phyloP scores from a whole-genome alignment of 225 moss, liverwort and hornwort species.

The Ulota crispa region DNA sequence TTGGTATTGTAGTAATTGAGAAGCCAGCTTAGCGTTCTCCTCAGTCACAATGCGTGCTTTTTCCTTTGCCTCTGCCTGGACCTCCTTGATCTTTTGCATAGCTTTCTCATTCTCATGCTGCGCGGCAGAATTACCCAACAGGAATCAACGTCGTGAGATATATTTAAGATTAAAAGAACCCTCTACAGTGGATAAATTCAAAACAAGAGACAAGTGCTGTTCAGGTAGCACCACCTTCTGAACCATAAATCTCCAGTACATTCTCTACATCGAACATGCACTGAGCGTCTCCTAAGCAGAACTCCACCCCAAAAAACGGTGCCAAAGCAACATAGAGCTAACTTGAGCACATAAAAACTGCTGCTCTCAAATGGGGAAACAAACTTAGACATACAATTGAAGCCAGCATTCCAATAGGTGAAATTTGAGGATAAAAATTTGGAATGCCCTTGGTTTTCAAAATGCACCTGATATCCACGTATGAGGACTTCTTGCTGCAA shows the following conservation, averaged over 20 bases:
- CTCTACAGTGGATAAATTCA: not conserved
- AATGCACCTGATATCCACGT: constrained; percentile 66
- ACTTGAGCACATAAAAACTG: not conserved
- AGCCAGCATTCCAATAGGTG: not conserved
- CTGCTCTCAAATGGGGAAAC: not conserved
- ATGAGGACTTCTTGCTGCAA: constrained; percentile 74
- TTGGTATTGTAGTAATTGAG: constrained; percentile 56
- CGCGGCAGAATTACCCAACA: not conserved
- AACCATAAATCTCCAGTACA: not conserved
- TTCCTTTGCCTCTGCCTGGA: constrained; percentile 61
- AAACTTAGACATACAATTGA: not conserved
- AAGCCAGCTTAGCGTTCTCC: constrained; percentile 58
- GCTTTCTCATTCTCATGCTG: constrained; percentile 82
- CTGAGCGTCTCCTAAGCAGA: accelerated
- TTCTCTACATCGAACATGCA: not conserved
- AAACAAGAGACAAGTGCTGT: not conserved
- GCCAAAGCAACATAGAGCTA: not conserved
- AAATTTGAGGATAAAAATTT: not conserved
- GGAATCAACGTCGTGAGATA: not conserved
- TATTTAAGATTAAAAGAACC: not conserved
- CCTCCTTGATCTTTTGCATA: constrained; percentile 64
- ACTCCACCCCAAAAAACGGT: not conserved
- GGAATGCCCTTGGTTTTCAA: not conserved
- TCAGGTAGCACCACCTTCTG: not conserved
- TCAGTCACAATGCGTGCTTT: constrained; percentile 52